These are phyloP conservation scores for Cucumis melo DNA, from an alignment of 306 rosid genomes.

Conservation along the genomic window DNA sequence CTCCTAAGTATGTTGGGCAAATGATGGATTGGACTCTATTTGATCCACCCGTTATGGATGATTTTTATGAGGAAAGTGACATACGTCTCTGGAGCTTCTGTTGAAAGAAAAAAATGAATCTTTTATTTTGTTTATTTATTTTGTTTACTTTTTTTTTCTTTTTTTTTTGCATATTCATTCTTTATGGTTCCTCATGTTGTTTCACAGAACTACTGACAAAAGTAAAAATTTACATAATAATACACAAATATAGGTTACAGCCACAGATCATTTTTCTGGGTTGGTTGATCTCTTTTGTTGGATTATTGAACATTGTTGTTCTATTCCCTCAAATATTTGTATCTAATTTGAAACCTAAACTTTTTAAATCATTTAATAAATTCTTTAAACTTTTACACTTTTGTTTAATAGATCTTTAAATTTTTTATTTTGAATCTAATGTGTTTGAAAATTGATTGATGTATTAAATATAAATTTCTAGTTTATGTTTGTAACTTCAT, in stretches of 20 bases:
- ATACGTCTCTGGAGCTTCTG: conserved; percentile 83
- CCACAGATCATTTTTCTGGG: not conserved
- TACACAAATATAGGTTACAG: not conserved
- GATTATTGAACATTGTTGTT: not conserved
- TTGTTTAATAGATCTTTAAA: too few relatives aligned
- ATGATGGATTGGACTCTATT: conserved; percentile 40
- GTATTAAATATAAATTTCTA: too few relatives aligned
- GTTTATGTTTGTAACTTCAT: too few relatives aligned
- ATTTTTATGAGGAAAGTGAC: conserved; percentile 64
- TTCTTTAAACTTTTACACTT: too few relatives aligned
- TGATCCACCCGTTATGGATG: conserved; percentile 41
- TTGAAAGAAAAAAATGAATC: conserved; percentile 14
- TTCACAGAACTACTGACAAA: not conserved
- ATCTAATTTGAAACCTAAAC: too few relatives aligned
- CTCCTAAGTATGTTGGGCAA: conserved; percentile 52
- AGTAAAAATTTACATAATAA: too few relatives aligned
- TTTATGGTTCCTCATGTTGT: not conserved
- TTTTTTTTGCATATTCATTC: not conserved
- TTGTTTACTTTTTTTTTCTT: not conserved
- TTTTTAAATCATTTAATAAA: too few relatives aligned
- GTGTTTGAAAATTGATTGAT: too few relatives aligned
- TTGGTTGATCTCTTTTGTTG: not conserved
- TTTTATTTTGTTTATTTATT: not conserved
- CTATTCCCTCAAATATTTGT: not conserved
- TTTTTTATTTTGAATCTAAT: too few relatives aligned